phyloP scores from a whole-genome alignment of 768 basidiomycete species.

The Roridomyces roridus region DNA sequence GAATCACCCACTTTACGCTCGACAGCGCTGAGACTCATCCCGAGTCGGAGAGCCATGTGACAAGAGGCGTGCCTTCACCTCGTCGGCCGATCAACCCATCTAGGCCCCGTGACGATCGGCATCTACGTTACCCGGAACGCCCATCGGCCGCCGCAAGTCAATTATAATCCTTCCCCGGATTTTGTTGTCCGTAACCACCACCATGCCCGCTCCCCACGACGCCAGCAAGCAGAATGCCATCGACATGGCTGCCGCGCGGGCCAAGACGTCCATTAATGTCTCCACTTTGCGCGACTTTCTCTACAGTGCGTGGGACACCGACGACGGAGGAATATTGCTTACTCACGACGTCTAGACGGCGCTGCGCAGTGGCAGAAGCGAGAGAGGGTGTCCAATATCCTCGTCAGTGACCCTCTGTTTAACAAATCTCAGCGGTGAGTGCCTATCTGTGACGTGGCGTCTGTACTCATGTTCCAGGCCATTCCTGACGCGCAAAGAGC shows the following conservation, averaged over 20 bases:
- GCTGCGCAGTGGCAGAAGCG: constrained; percentile 55
- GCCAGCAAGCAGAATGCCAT: constrained; percentile 51
- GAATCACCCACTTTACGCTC: too few species aligned
- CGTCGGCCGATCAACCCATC: too few species aligned
- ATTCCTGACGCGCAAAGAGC: constrained; percentile 63
- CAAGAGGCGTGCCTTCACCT: too few species aligned
- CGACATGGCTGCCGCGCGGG: constrained; percentile 60
- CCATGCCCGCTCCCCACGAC: constrained; percentile 35
- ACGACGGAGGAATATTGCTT: background rate
- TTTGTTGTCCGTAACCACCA: too few species aligned
- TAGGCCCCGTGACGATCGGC: too few species aligned
- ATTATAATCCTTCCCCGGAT: too few species aligned
- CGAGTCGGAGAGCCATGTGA: too few species aligned
- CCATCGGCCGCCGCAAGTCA: too few species aligned
- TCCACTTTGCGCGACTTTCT: constrained; percentile 52
- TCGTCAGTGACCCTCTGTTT: constrained; percentile 63
- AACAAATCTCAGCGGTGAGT: constrained; percentile 64
- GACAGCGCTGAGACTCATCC: too few species aligned
- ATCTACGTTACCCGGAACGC: too few species aligned
- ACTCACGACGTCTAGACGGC: constrained; percentile 46
- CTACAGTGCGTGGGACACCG: constrained; percentile 50
- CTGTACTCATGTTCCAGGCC: constrained; percentile 54
- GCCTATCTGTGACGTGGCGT: too few species aligned
- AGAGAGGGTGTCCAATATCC: constrained; percentile 46
- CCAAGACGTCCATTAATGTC: constrained; percentile 48